Conservation (phyloP, 225 moss, liverwort and hornwort genomes). For the Ulota crispa region DNA sequence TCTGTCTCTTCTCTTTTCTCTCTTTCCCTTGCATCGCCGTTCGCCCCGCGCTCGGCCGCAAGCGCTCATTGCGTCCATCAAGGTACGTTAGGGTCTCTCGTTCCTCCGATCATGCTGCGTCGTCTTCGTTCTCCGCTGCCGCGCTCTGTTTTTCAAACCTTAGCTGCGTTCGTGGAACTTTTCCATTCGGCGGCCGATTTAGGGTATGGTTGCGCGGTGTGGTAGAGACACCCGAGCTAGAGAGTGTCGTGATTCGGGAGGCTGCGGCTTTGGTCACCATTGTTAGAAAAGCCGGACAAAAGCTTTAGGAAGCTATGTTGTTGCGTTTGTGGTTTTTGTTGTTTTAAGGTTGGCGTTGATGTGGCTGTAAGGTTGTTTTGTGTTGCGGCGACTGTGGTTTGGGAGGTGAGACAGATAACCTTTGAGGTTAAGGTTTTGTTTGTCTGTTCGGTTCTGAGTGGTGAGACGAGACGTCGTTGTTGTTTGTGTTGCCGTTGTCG, state of each 20-base stretch:
- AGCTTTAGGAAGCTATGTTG: not conserved
- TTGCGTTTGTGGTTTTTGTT: not conserved
- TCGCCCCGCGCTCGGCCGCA: not conserved
- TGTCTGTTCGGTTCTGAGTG: not conserved
- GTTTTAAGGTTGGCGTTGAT: not conserved
- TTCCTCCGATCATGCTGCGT: not conserved
- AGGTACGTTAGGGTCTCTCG: slow-evolving; percentile 26
- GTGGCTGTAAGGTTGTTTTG: not conserved
- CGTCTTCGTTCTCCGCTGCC: not conserved
- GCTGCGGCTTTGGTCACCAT: not conserved
- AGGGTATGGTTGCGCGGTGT: not conserved
- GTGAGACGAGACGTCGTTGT: not conserved
- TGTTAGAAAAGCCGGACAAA: no score
- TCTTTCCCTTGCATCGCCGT: not conserved
- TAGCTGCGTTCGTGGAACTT: no score
- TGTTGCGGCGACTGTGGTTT: slow-evolving; percentile 11
- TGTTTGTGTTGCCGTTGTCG: not conserved
- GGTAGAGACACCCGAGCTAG: not conserved
- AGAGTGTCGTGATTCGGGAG: slow-evolving; percentile 3
- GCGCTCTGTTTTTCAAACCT: no score
- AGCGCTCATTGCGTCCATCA: slow-evolving; percentile 5
- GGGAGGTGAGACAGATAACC: not conserved
- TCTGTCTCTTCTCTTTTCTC: not conserved
- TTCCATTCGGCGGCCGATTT: slow-evolving; percentile 27
- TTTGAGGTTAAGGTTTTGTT: no score